These are phyloP conservation scores for Isatis tinctoria DNA, from an alignment of 345 rosid genomes.

Conservation along the genomic window DNA sequence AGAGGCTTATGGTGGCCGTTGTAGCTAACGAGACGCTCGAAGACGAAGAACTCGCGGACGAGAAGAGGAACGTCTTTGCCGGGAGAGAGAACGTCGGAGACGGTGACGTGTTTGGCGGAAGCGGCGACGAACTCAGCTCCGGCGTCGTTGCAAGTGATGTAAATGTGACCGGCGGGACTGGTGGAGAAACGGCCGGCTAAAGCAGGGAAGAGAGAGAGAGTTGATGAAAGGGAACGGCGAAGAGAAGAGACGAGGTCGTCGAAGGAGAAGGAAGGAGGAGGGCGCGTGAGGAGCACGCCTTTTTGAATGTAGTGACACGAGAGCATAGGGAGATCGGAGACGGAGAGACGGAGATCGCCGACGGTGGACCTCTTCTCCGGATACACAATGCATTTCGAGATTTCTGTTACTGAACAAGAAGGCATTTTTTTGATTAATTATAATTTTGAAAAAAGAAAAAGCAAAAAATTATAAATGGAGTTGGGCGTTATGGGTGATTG, in stretches of 20 bases:
- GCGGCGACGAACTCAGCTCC: conserved; percentile 71
- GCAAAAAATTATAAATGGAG: background rate
- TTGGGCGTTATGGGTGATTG: background rate
- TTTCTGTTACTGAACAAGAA: conserved; percentile 38
- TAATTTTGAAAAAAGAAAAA: background rate
- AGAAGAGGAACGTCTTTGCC: conserved; percentile 49
- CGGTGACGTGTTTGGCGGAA: conserved; percentile 41
- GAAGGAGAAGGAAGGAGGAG: conserved; percentile 43
- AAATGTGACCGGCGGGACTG: conserved; percentile 52
- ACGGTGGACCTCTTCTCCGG: conserved; percentile 48
- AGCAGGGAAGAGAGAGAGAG: conserved; percentile 76
- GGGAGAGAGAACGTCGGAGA: conserved; percentile 41
- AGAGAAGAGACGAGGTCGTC: conserved; percentile 44
- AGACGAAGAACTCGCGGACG: conserved; percentile 69
- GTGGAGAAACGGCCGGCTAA: conserved; percentile 84
- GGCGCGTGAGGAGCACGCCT: conserved; percentile 59
- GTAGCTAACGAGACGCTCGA: conserved; percentile 68
- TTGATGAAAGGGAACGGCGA: conserved; percentile 56
- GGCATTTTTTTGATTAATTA: conserved; percentile 42
- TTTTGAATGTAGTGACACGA: conserved; percentile 97
- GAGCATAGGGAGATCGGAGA: conserved; percentile 95
- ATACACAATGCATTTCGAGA: conserved; percentile 56
- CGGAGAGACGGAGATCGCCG: conserved; percentile 76
- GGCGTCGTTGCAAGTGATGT: conserved; percentile 66
- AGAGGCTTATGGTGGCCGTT: conserved; percentile 72